These are phyloP conservation scores for Vitis riparia DNA, from an alignment of 164 flowering plant genomes.

Conservation along the genomic window DNA sequence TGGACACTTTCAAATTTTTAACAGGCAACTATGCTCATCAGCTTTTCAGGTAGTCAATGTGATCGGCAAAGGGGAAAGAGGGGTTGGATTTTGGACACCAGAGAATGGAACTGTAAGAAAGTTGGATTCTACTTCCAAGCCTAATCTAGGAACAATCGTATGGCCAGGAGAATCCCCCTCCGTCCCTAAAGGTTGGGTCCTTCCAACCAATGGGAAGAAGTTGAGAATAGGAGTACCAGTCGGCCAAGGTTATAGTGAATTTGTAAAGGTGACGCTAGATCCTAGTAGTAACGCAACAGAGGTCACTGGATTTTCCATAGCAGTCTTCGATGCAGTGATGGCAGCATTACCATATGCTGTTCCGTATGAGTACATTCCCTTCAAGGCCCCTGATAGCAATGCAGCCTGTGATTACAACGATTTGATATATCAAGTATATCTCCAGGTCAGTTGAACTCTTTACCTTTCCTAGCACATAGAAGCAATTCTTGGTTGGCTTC, in stretches of 20 bases:
- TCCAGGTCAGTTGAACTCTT: neutral
- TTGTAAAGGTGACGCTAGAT: slow-evolving; percentile 23
- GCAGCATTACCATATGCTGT: slow-evolving; percentile 8
- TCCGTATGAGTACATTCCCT: slow-evolving; percentile 6
- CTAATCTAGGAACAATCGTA: slow-evolving; percentile 6
- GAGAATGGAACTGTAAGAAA: slow-evolving; percentile 8
- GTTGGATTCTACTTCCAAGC: neutral
- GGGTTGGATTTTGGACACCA: slow-evolving; percentile 43
- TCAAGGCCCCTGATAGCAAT: neutral
- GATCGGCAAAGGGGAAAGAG: slow-evolving; percentile 18
- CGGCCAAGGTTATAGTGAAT: slow-evolving; percentile 26
- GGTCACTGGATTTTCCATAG: slow-evolving; percentile 32
- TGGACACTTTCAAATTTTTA: slow-evolving; percentile 25
- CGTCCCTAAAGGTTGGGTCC: slow-evolving; percentile 31
- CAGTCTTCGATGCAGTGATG: slow-evolving; percentile 31
- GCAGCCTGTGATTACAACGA: slow-evolving; percentile 11
- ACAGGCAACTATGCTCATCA: slow-evolving; percentile 25
- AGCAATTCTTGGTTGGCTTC: too few relatives aligned
- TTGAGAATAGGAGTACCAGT: slow-evolving; percentile 40
- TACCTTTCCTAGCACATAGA: too few relatives aligned
- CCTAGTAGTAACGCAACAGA: neutral
- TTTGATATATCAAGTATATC: neutral
- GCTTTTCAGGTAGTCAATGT: slow-evolving; percentile 39
- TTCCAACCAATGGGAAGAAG: slow-evolving; percentile 29
- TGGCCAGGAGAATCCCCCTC: slow-evolving; percentile 39